Percentiles rank a stretch among this genome's conserved stretches.
phyloP scores from a whole-genome alignment of 352 stramenopile species.

The Phytopythium boreale region DNA sequence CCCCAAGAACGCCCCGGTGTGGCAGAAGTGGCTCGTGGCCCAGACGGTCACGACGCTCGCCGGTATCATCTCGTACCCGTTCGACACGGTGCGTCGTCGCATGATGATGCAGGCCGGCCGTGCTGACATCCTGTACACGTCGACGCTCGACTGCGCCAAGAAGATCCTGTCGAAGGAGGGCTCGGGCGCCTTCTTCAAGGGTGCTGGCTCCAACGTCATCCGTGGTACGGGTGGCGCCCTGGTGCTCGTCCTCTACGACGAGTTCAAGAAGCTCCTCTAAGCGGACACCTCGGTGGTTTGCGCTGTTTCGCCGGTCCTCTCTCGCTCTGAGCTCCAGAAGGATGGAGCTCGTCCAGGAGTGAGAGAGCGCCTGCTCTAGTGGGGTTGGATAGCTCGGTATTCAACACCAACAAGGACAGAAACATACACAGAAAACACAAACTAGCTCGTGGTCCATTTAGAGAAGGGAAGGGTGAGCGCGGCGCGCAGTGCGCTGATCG shows the following conservation, averaged over 20 bases:
- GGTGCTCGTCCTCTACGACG: constrained; percentile 98
- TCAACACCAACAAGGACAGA: neutral
- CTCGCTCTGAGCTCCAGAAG: neutral
- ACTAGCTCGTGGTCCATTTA: constrained; percentile 4
- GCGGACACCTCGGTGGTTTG: neutral
- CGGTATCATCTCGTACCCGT: constrained; percentile 95
- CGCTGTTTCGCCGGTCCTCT: neutral
- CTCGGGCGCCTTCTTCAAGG: constrained; percentile 97
- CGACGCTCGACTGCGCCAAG: constrained; percentile 94
- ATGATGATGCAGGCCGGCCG: constrained; percentile 99
- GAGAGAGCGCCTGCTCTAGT: neutral
- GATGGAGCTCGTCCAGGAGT: neutral
- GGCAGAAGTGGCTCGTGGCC: constrained; percentile 90
- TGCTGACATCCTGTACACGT: constrained; percentile 97
- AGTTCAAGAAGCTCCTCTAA: constrained; percentile 95
- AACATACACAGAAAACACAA: neutral
- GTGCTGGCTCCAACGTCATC: constrained; percentile 97
- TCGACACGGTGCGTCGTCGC: constrained; percentile 94
- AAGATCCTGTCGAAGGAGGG: constrained; percentile 98
- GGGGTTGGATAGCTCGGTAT: neutral
- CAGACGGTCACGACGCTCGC: constrained; percentile 90
- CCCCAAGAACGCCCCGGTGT: constrained; percentile 85
- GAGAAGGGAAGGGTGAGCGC: constrained; percentile 4
- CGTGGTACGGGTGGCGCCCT: constrained; percentile 98
- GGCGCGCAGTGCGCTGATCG: constrained; percentile 4